Evolutionary conservation across 345 rosid genomes (phyloP).

Genomic region (Moricandia moricandioides): DNA sequence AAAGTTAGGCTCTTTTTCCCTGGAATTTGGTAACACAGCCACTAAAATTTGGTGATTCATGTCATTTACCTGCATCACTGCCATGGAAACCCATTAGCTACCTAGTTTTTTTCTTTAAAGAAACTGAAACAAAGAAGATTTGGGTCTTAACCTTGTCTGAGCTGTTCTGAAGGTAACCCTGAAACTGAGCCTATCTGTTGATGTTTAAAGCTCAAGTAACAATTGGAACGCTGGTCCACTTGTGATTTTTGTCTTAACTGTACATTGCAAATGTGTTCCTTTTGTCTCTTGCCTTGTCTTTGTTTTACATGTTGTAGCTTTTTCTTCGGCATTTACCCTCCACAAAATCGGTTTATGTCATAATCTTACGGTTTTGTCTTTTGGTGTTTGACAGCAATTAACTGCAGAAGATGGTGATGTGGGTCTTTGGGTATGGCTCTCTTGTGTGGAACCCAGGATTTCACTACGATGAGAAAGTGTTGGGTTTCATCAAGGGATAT

Average conservation of each 20-base stretch:
- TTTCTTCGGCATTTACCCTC: neutral
- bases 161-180: constrained; percentile 3
- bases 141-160: constrained; percentile 1
- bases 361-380: neutral
- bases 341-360: neutral
- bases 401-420: constrained; percentile 71
- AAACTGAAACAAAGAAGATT: neutral
- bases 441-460: constrained; percentile 99
- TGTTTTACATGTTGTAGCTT: neutral
- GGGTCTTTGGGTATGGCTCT: constrained; percentile 98
- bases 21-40: neutral
- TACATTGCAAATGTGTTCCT: constrained; percentile 16
- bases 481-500: constrained; percentile 83
- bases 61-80: neutral
- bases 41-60: neutral
- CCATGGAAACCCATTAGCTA: neutral
- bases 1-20: constrained; percentile 1
- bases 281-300: neutral
- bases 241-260: constrained; percentile 12
- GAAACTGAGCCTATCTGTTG: constrained; percentile 1
- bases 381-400: constrained; percentile 7
- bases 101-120: neutral
- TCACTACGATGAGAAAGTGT: constrained; percentile 73
- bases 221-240: constrained; percentile 21
- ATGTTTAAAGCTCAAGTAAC: neutral